phyloP scores from a whole-genome alignment of 164 flowering plant species.

The Kalanchoe fedtschenkoi region DNA sequence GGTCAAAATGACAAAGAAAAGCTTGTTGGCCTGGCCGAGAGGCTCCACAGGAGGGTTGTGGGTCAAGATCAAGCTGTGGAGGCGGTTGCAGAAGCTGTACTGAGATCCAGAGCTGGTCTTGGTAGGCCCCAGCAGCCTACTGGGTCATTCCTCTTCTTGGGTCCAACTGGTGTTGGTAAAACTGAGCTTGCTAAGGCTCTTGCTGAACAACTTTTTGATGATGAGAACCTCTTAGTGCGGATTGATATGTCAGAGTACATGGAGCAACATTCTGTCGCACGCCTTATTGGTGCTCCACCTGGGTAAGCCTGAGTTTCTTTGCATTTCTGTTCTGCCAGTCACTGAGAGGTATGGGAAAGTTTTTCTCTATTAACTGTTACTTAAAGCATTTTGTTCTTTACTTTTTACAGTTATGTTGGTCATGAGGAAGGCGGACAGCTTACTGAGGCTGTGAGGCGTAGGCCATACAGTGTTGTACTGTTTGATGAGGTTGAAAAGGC shows the following conservation, averaged over 20 bases:
- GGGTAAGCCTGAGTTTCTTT: conserved; percentile 31
- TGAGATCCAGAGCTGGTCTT: conserved; percentile 78
- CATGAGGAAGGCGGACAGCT: conserved; percentile 98
- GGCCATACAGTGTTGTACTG: conserved; percentile 76
- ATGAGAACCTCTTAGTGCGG: conserved; percentile 62
- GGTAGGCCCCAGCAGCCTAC: conserved; percentile 84
- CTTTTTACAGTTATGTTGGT: conserved; percentile 57
- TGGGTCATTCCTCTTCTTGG: conserved; percentile 76
- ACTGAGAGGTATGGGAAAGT: conserved; percentile 12
- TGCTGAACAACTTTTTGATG: conserved; percentile 87
- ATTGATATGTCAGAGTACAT: conserved; percentile 96
- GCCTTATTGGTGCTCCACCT: conserved; percentile 95
- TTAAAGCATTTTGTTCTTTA: conserved; percentile 2
- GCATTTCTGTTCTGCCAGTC: too few species aligned
- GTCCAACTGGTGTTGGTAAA: conserved; percentile 96
- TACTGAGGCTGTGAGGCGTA: conserved; percentile 80
- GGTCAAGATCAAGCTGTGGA: conserved; percentile 79
- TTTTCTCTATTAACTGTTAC: not conserved
- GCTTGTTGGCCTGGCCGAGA: conserved; percentile 66
- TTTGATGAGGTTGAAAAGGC: conserved; percentile 96
- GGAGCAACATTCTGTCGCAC: conserved; percentile 89
- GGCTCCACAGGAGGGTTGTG: conserved; percentile 74
- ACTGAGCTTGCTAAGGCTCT: conserved; percentile 94
- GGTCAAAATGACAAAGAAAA: conserved; percentile 80
- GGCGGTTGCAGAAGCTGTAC: conserved; percentile 83